Evolutionary conservation across 208 protist species (phyloP), one percentile per base, ranked within the genome.

Genomic region (Trypanosoma avium): DNA sequence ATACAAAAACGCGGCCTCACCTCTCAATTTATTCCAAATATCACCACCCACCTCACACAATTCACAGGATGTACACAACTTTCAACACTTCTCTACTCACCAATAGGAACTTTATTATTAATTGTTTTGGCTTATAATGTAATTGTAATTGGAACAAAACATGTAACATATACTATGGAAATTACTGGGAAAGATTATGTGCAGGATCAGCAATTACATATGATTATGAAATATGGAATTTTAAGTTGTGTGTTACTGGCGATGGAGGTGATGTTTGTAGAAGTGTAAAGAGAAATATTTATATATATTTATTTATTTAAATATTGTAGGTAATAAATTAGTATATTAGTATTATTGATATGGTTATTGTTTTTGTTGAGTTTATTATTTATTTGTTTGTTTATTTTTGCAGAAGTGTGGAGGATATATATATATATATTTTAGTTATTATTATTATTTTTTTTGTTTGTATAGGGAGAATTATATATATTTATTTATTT

Each of bases 111-210:
- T 8, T 72, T 61, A 33, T 87, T 92, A 82, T 42, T 85, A 27
- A 55, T 92, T 15, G 50, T 89, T n/a, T 73, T 95, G 21, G 84
- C 89, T 27, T 95, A 95, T 70, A 95, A 95, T 73, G 82, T 95
- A 10, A 71, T 90, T 35, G 86, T 95, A 8, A 79, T 95, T 35
- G 70, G 81, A 53, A 79, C 82, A 15, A 95, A 95, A 75, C 82
- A 95, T 64, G 66, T 89, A 15, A 79, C 79, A 60, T 95, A 95
- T 68, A 81, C 83, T 4, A 79, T 95, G 61, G 89, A 95, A 64
- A 79, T 95, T 52, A 95, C 86, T 13, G 83, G 82, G 27, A 93
- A 92, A 72, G 89, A 95, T 52, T 95, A 95, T 75, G 86, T 95
- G 66, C 89, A 95, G 75, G 89, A 95, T 52, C 82, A 90, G 80